phyloP scores from a whole-genome alignment of 164 flowering plant species.

The Saururus chinensis region DNA sequence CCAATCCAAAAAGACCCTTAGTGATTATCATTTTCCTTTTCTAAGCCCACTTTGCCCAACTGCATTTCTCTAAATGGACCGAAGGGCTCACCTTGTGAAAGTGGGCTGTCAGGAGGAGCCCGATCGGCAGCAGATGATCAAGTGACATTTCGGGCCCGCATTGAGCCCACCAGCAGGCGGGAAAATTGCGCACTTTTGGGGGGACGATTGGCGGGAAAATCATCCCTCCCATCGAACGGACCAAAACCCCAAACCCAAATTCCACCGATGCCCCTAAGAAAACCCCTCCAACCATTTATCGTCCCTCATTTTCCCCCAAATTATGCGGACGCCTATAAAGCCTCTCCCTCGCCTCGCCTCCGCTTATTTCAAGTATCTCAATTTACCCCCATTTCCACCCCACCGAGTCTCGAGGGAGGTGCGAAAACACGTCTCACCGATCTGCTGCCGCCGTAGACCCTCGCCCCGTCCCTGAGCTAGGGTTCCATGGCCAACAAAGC shows the following conservation, averaged over 20 bases:
- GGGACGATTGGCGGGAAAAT: neutral
- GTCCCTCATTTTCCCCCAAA: no score
- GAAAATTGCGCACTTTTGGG: neutral
- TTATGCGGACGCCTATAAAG: neutral
- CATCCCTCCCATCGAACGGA: neutral
- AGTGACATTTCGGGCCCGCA: neutral
- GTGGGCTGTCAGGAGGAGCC: no score
- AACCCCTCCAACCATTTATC: no score
- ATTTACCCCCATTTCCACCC: neutral
- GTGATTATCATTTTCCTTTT: no score
- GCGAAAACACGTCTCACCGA: neutral
- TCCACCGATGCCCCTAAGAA: neutral
- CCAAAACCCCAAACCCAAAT: neutral
- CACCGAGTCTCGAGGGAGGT: neutral
- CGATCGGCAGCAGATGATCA: no score
- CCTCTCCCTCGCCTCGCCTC: neutral
- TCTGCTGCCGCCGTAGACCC: neutral
- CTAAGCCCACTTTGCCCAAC: no score
- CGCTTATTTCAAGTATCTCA: no score
- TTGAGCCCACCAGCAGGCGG: neutral
- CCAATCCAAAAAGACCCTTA: no score
- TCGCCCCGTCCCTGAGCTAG: neutral
- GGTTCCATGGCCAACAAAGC: constrained; percentile 35
- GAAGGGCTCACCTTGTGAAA: no score
- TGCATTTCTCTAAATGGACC: no score